phyloP scores from a whole-genome alignment of 2,329 filamentous ascomycete species.

The Alternaria sp. region DNA sequence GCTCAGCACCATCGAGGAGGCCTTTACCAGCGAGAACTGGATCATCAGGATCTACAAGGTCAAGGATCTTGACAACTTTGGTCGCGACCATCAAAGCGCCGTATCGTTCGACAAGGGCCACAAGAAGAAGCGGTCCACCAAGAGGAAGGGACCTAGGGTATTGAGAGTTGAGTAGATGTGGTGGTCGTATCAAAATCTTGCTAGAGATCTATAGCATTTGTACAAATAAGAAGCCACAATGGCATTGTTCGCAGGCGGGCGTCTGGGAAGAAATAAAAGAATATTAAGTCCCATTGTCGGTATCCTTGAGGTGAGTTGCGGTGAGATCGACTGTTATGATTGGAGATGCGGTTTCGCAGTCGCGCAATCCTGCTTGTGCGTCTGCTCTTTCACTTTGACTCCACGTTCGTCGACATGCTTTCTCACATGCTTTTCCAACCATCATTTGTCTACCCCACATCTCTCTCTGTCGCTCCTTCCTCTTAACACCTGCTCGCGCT shows the following conservation, averaged over 20 bases:
- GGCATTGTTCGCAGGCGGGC: conserved; percentile 29
- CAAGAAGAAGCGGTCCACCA: conserved; percentile 80
- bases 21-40: conserved; percentile 99
- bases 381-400: conserved; percentile 17
- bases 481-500: neutral
- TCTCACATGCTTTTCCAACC: neutral
- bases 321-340: neutral
- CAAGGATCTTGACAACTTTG: conserved; percentile 96
- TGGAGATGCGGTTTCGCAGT: neutral
- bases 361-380: neutral
- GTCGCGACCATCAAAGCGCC: conserved; percentile 78
- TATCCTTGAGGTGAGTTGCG: neutral
- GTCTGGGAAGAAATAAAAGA: conserved; percentile 40
- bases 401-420: neutral
- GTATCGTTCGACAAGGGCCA: conserved; percentile 76
- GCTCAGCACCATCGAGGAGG: conserved; percentile 90
- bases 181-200: conserved; percentile 5
- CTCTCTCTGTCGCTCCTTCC: neutral
- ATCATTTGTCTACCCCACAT: neutral
- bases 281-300: conserved; percentile 8
- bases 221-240: conserved; percentile 33
- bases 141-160: conserved; percentile 74
- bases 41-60: conserved; percentile 99
- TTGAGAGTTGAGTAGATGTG: conserved; percentile 71
- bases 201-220: conserved; percentile 34